A percentile compares a stretch with the other conserved stretches of the same genome.
Conservation (phyloP, 1,139 yeast genomes). For the Debaryomyces fabryi region DNA sequence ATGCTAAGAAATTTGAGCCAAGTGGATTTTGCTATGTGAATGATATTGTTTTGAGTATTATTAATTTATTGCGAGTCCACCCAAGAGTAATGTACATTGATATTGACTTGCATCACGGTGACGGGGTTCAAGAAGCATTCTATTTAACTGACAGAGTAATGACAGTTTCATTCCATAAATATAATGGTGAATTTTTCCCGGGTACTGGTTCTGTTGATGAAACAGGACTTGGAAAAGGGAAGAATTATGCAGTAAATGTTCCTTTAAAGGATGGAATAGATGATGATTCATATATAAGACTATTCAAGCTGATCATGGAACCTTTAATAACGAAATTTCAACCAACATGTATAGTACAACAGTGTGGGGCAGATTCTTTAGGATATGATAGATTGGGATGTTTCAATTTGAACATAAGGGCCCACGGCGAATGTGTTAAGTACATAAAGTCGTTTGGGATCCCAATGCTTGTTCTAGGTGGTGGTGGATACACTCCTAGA, state of each 20-base stretch:
- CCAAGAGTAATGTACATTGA: slow-evolving; percentile 93
- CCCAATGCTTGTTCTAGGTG: slow-evolving; percentile 91
- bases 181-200: slow-evolving; percentile 94
- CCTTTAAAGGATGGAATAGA: slow-evolving; percentile 95
- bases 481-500: slow-evolving; percentile 97
- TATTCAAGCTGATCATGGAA: slow-evolving; percentile 83
- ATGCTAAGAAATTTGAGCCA: slow-evolving; percentile 93
- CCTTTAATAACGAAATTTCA: slow-evolving; percentile 81
- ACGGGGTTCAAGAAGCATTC: slow-evolving; percentile 97
- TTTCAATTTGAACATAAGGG: slow-evolving; percentile 85
- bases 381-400: slow-evolving; percentile 94
- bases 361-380: slow-evolving; percentile 96
- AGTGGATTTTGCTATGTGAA: slow-evolving; percentile 95
- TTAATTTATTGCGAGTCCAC: slow-evolving; percentile 80
- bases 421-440: slow-evolving; percentile 94
- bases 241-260: slow-evolving; percentile 86
- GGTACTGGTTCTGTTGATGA: slow-evolving; percentile 93
- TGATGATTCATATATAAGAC: slow-evolving; percentile 79
- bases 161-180: slow-evolving; percentile 94
- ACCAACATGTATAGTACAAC: slow-evolving; percentile 92
- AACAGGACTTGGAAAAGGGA: slow-evolving; percentile 83
- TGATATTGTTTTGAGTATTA: slow-evolving; percentile 87
- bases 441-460: slow-evolving; percentile 83
- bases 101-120: slow-evolving; percentile 96
- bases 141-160: slow-evolving; percentile 93